Conservation (phyloP, 2,329 filamentous ascomycete genomes). For the Cytospora paraplurivora region DNA sequence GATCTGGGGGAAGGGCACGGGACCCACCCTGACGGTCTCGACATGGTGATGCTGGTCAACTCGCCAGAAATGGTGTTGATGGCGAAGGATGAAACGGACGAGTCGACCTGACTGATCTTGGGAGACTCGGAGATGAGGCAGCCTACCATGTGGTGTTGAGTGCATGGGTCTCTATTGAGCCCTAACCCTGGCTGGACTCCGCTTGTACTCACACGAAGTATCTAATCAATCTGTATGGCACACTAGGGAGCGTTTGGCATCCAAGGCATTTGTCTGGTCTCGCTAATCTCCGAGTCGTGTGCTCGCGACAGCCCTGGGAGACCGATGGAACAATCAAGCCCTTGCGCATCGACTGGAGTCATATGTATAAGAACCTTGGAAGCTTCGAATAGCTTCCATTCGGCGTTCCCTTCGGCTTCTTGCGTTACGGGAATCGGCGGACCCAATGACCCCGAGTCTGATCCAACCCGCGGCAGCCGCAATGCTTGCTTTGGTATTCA, state of each 20-base stretch:
- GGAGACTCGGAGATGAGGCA: no score
- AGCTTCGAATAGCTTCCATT: background rate
- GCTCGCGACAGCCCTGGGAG: background rate
- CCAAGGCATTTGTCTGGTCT: background rate
- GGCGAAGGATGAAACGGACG: no score
- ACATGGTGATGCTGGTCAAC: no score
- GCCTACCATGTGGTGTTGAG: no score
- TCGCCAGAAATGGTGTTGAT: no score
- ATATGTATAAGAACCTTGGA: background rate
- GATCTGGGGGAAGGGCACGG: no score
- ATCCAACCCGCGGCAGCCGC: background rate
- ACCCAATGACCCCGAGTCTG: background rate
- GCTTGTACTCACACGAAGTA: background rate
- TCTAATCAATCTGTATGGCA: background rate
- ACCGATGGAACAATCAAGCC: background rate
- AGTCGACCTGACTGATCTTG: no score
- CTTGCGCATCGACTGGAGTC: background rate
- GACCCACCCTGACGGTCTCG: no score
- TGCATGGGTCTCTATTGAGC: no score
- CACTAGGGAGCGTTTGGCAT: background rate
- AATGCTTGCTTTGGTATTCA: background rate
- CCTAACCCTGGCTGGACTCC: no score
- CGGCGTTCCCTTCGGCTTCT: background rate
- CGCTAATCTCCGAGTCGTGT: background rate
- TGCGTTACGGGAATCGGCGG: background rate